Percentiles rank a stretch among this genome's conserved stretches.
Evolutionary conservation across 306 rosid genomes (phyloP).

Genomic region (Quercus wislizeni): DNA sequence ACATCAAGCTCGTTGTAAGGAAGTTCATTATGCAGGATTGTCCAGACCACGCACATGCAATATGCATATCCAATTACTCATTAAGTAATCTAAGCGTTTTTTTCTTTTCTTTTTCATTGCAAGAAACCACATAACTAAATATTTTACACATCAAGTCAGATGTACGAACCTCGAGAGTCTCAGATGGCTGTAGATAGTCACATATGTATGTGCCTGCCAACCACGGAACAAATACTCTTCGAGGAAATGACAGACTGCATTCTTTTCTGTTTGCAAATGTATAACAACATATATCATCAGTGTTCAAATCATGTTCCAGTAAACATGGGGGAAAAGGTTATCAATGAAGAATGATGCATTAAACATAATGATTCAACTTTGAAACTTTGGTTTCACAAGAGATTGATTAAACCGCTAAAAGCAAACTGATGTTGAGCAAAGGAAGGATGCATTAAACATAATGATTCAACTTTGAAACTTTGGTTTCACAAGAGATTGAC

Average conservation of each 20-base stretch:
- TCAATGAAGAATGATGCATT: background rate
- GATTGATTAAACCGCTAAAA: background rate
- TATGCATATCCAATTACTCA: background rate
- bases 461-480: background rate
- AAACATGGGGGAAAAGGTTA: background rate
- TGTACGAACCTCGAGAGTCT: slow-evolving; percentile 70
- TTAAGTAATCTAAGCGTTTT: background rate
- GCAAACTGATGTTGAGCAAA: background rate
- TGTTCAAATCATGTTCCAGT: background rate
- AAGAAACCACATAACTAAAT: slow-evolving; percentile 5
- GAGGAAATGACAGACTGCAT: slow-evolving; percentile 71
- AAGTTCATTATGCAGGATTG: background rate
- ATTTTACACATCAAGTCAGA: background rate
- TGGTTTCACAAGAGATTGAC: background rate
- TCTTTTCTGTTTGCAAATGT: slow-evolving; percentile 55
- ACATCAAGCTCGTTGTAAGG: background rate
- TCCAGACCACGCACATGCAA: background rate
- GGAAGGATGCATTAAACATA: background rate
- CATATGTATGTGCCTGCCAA: slow-evolving; percentile 61
- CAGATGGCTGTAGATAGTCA: slow-evolving; percentile 87
- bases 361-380: background rate
- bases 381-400: background rate
- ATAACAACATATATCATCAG: slow-evolving; percentile 2
- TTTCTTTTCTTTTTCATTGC: background rate
- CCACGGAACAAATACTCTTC: slow-evolving; percentile 94